Percentiles rank a stretch among this genome's conserved stretches.
Conservation (phyloP, 148 eudicot genomes). For the Fagopyrum homotropicum region DNA sequence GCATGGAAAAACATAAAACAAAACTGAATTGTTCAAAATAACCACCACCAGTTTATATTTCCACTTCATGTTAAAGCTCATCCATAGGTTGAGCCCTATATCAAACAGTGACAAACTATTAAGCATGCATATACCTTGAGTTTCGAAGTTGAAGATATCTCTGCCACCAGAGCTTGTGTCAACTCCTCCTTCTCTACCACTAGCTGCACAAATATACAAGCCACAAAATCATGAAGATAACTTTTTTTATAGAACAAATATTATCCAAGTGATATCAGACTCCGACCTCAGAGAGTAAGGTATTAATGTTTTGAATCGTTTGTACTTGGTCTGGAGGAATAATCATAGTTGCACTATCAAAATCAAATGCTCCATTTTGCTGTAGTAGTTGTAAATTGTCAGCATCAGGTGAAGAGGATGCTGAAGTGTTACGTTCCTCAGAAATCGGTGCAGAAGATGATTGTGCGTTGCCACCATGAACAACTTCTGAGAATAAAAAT, state of each 20-base stretch:
- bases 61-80: neutral
- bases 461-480: conserved; percentile 20
- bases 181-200: conserved; percentile 76
- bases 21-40: neutral
- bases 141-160: conserved; percentile 51
- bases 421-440: conserved; percentile 25
- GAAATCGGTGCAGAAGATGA: neutral
- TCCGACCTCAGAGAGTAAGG: conserved; percentile 73
- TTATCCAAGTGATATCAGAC: conserved; percentile 1
- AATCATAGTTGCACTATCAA: conserved; percentile 40
- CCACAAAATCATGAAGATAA: neutral
- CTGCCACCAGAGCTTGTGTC: conserved; percentile 56
- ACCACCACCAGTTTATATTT: neutral
- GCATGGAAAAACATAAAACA: neutral
- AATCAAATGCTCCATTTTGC: conserved; percentile 32
- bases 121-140: conserved; percentile 48
- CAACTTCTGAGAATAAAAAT: conserved; percentile 7
- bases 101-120: neutral
- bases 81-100: neutral
- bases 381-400: conserved; percentile 25
- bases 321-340: conserved; percentile 83
- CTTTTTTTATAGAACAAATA: neutral
- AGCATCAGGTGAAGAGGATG: conserved; percentile 24
- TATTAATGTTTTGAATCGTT: conserved; percentile 64
- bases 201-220: conserved; percentile 39